Base-by-base conservation (phyloP, 2,329 filamentous ascomycete genomes). In the Talaromyces atroroseus region DNA sequence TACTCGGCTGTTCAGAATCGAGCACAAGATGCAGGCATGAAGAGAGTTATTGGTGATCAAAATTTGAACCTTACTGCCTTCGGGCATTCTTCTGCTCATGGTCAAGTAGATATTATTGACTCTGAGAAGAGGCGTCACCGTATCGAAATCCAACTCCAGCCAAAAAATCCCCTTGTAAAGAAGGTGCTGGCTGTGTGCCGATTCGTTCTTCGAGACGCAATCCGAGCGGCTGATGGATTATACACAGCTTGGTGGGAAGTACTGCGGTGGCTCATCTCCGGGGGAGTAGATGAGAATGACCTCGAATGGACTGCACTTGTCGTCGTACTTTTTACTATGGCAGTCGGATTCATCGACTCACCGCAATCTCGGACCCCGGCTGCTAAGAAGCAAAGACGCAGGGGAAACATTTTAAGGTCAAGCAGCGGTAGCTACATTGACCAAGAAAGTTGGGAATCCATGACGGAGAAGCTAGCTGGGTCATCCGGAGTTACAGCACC, bases 211-310 rank as follows among this genome's bases (percentile, higher is more conserved):
- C 82, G 83, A 6, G 75, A 82, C 20, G 76, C 78, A 0, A 77
- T 81, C 42, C 71, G 73, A 57, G 71, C 82, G 73, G 59, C 86
- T 76, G 74, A 88, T 77, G 76, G 77, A 24, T 72, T 90, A 10
- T 73, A 89, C 56, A 79, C 85, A 10, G 83, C 81, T 2, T 92
- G 88, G 87, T 88, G 88, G 81, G 85, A 89, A 66, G 79, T 83
- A 20, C 81, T 88, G 71, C 82, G 84, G 59, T 92, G 88, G 88
- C 75, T 89, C 42, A 74, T 75, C 40, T 61, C 71, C 11, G 78
- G 79, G 56, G 74, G 78, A 3, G 71, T 78, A 3, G 66, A 74
- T 7, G 67, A 77, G 14, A 70, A 72, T 3, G 79, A 87, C 59
- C 57, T 74, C 1, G 89, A 92, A 68, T 92, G 88, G 88, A 87